phyloP scores from a whole-genome alignment of 257 asterid species.

The Solanum medicagineum region DNA sequence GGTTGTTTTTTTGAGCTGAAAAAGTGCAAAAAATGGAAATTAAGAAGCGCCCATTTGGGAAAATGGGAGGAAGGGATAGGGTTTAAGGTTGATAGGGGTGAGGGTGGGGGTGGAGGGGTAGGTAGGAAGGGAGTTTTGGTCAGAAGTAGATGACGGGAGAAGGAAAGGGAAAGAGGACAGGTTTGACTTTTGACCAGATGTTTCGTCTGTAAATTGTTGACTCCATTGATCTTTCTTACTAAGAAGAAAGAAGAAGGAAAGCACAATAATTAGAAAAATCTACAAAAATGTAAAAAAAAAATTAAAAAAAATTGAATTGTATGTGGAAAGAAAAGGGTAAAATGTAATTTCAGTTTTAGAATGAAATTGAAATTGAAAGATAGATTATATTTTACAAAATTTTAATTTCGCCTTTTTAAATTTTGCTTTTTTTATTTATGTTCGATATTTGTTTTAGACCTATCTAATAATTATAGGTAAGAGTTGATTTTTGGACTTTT shows the following conservation, averaged over 20 bases:
- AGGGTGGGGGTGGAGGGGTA: neutral
- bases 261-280: neutral
- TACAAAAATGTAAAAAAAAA: neutral
- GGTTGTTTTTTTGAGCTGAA: neutral
- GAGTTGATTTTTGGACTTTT: neutral
- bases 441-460: neutral
- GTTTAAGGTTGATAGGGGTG: neutral
- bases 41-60: neutral
- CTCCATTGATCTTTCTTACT: neutral
- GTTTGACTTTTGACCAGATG: neutral
- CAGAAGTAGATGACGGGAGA: neutral
- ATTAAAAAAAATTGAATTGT: neutral
- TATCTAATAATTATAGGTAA: neutral
- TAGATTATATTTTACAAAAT: neutral
- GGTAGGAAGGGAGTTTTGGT: neutral
- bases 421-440: neutral
- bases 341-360: neutral
- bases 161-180: neutral
- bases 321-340: neutral
- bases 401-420: too few species aligned
- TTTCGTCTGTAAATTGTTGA: neutral
- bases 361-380: neutral
- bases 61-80: neutral
- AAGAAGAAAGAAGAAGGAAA: neutral
- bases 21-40: neutral